These are phyloP conservation scores for Aspergillus ochraceoroseus DNA, from an alignment of 2,329 filamentous ascomycete species.

Conservation along the genomic window DNA sequence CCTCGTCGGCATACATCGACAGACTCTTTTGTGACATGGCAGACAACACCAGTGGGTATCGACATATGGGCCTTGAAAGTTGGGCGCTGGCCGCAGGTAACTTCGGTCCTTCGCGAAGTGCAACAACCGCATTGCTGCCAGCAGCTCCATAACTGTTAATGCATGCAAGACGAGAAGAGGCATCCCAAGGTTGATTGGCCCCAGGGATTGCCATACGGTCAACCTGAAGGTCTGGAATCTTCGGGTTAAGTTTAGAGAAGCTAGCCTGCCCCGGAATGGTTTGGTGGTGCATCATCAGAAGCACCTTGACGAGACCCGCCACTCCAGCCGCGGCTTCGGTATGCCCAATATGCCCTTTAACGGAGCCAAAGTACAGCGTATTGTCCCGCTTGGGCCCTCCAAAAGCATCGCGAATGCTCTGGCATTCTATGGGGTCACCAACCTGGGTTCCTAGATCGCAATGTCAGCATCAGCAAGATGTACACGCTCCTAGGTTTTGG, in stretches of 20 bases:
- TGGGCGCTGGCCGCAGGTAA: not conserved
- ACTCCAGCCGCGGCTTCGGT: slow-evolving; percentile 27
- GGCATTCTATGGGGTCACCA: slow-evolving; percentile 29
- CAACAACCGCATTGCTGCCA: slow-evolving; percentile 8
- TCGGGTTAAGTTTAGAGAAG: not conserved
- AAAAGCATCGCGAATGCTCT: slow-evolving; percentile 22
- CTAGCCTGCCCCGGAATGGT: slow-evolving; percentile 10
- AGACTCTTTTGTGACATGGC: not conserved
- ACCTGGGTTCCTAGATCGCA: slow-evolving; percentile 22
- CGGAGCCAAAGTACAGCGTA: slow-evolving; percentile 24
- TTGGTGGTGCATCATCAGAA: slow-evolving; percentile 17
- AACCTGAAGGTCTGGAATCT: not conserved
- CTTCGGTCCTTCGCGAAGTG: not conserved
- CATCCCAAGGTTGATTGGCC: not conserved
- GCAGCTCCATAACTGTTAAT: slow-evolving; percentile 14
- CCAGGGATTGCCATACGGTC: not conserved
- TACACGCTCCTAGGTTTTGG: too few relatives aligned
- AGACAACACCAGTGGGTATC: not conserved
- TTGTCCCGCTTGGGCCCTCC: slow-evolving; percentile 7
- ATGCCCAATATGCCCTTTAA: slow-evolving; percentile 31
- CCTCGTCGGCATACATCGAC: not conserved
- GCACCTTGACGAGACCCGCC: slow-evolving; percentile 21
- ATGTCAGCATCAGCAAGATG: too few relatives aligned
- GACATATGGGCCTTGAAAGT: not conserved
- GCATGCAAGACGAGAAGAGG: not conserved